Base-by-base conservation (phyloP, 768 basidiomycete species). In the Porphyrellus cyaneotinctus region DNA sequence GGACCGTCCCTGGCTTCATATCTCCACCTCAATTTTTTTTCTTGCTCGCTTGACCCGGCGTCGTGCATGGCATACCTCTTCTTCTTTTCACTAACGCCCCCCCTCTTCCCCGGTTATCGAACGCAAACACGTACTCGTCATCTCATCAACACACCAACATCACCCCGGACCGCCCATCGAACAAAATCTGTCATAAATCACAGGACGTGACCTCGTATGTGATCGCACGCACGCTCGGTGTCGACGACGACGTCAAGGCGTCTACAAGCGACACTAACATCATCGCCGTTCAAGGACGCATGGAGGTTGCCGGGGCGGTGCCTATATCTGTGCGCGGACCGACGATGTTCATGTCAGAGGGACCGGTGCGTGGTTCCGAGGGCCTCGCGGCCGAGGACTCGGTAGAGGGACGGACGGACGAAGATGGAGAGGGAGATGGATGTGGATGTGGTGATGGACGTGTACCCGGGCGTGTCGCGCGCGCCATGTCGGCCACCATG, bases 201-300 rank as follows among this genome's bases (percentile, higher is more conserved):
- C 33, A 91, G 89, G 89, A 92, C 66, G 81, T 91, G 49, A 75
- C 82, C 3, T 88, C 90, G 18, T 92, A 91, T 61, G 81, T 84
- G 52, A 87, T 92, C 64, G 90, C 87, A 13, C 84, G 89, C 52
- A 91, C 88, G 7, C 77, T 92, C 46, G 89, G 88, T 31, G 78
- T 88, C 48, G 78, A 88, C 57, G 88, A 89, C 68, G 79, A 80
- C 54, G 82, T 84, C 47, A 85, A 84, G 64, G 85, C 87, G 0
- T 84, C 86, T 13, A 88, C 87, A 23, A 82, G 78, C 66, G 87
- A 85, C 58, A 67, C 42, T 2, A 42, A 52, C 22, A 37, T 37
- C 3, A n/a, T 36, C 15, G 4, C 43, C n/a, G 46, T 24, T 6
- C 22, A 20, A 7, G 49, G 13, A n/a, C n/a, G 18, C 33, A 17